Percentiles rank a stretch among this genome's conserved stretches.
These are phyloP conservation scores for Fusarium nurragi DNA, from an alignment of 2,329 filamentous ascomycete genomes.

Conservation along the genomic window DNA sequence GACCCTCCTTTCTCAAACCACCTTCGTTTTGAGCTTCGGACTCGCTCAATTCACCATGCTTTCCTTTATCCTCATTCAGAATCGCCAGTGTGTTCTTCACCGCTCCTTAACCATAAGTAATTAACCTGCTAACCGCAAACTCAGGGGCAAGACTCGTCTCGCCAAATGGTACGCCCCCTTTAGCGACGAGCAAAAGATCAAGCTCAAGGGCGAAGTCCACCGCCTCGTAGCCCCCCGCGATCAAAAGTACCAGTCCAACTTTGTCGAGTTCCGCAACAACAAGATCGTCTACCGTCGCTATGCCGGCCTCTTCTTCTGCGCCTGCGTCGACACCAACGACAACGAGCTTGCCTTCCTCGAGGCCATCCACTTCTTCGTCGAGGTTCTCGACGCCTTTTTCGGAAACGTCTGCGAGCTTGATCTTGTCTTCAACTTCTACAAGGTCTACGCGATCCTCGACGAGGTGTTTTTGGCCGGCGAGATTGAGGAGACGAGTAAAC, in stretches of 20 bases:
- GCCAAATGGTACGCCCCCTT: conserved; percentile 99
- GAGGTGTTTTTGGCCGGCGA: conserved; percentile 98
- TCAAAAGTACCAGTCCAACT: conserved; percentile 99
- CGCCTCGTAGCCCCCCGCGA: conserved; percentile 96
- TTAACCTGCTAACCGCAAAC: not conserved
- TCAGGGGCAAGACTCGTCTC: conserved; percentile 94
- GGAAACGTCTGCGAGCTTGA: conserved; percentile 99
- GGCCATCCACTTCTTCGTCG: conserved; percentile 99
- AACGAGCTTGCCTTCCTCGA: conserved; percentile 97
- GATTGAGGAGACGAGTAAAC: conserved; percentile 98
- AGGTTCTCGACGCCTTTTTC: conserved; percentile 98
- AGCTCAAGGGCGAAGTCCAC: conserved; percentile 98
- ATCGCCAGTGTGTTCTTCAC: conserved; percentile 73
- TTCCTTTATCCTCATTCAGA: conserved; percentile 90
- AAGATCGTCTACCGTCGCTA: conserved; percentile 98
- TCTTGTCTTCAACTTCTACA: conserved; percentile 83
- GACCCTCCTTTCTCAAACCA: conserved; percentile 12
- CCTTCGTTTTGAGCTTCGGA: conserved; percentile 1
- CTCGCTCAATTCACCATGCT: conserved; percentile 60
- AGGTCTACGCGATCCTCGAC: conserved; percentile 97
- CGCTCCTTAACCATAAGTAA: not conserved
- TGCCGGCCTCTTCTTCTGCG: conserved; percentile 98
- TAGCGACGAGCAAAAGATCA: conserved; percentile 98
- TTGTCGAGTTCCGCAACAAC: conserved; percentile 94
- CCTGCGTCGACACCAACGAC: conserved; percentile 98